Base-by-base conservation (phyloP, 768 basidiomycete genomes). In the Pisolithus sp. region DNA sequence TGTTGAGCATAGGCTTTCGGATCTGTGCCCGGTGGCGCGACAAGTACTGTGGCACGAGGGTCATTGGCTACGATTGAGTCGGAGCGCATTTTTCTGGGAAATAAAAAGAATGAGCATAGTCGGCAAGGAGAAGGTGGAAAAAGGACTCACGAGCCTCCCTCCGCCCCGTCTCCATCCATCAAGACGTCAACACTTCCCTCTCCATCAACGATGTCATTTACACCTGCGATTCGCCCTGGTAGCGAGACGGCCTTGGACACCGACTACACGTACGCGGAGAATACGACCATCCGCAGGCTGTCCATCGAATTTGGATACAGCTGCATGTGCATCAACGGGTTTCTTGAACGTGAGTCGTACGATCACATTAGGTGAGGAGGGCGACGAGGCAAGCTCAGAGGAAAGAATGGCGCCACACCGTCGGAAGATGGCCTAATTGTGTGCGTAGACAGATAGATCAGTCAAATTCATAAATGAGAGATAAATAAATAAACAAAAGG, bases 281-380 rank as follows among this genome's bases (percentile, higher is more conserved):
- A 79, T 78, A 55, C 84, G 84, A 1, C 90, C 91, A 53, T 93
- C 91, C 3, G 91, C 91, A 18, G 85, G 82, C 53, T 88, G 85
- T 31, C 82, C 82, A 69, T 93, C 70, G 66, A 89, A 93, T 60
- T 85, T 85, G 58, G 76, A 64, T 6, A 93, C 82, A 7, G 89
- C 85, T 7, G 77, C 73, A 9, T 77, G 69, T 0, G 90, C 91
- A 40, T 83, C 75, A 0, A 74, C 62, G 0, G 81, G 68, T 18
- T 73, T 71, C 62, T 88, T 85, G 75, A 88, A 87, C 12, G 86
- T 85, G 18, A 93, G 72, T 18, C 86, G 79, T 49, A 92, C 85
- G 3, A 73, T 66, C 13, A 85, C 78, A 42, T 76, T 74, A 9
- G 65, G 60, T 4, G 66, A 57, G 1, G 53, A 39, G 23, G 52